These are phyloP conservation scores for Naumovozyma baii DNA, from an alignment of 805 yeast genomes.

Conservation along the genomic window DNA sequence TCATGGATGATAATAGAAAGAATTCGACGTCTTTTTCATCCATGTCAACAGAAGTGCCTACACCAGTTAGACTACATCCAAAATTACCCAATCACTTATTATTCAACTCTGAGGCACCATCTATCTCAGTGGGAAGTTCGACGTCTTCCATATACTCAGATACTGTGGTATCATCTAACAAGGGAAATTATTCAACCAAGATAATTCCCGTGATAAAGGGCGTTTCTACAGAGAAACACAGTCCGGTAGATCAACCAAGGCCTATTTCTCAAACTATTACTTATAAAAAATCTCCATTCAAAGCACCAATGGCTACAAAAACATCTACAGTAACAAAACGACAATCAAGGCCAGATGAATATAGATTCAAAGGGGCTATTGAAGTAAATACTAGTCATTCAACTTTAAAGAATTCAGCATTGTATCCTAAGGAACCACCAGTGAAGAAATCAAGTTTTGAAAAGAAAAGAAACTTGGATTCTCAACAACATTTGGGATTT, in stretches of 20 bases:
- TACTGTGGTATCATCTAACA: neutral
- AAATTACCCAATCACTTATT: neutral
- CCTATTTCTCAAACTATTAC: no score
- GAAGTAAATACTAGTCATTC: neutral
- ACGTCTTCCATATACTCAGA: neutral
- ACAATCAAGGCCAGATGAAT: no score
- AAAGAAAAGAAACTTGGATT: slow-evolving; percentile 31
- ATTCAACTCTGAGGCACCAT: neutral
- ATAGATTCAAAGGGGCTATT: no score
- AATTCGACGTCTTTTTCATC: neutral
- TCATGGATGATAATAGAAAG: neutral
- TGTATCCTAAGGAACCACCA: slow-evolving; percentile 33
- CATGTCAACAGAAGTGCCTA: neutral
- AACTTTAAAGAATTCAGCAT: neutral
- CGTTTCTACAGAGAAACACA: no score
- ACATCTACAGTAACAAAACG: no score
- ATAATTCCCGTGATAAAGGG: no score
- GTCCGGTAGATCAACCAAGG: no score
- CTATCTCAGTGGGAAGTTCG: neutral
- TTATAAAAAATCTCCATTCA: no score
- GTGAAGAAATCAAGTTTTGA: slow-evolving; percentile 48
- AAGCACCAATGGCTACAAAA: no score
- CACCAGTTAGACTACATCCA: neutral
- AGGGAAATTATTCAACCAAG: neutral
- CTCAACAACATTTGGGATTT: slow-evolving; percentile 27